Evolutionary conservation across 345 rosid species (phyloP).

Genomic region (Syzygium jambos): DNA sequence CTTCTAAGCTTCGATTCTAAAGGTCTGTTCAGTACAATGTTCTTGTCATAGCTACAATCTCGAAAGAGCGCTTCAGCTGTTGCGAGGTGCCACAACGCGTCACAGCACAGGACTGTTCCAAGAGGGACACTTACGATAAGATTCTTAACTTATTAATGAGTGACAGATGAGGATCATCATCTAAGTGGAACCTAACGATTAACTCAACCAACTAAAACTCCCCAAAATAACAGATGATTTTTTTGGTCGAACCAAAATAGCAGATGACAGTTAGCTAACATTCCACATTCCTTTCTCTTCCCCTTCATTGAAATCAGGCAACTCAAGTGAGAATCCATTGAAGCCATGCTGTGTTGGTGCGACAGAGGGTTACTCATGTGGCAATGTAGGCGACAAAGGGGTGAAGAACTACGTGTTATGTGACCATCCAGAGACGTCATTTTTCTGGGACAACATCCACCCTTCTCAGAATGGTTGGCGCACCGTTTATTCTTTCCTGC

Average conservation of each 20-base stretch:
- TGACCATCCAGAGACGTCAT: slow-evolving; percentile 19
- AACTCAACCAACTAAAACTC: not conserved
- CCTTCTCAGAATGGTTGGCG: slow-evolving; percentile 47
- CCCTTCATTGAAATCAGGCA: slow-evolving; percentile 9
- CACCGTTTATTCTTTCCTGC: slow-evolving; percentile 3
- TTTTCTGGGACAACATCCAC: slow-evolving; percentile 45
- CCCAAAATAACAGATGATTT: not conserved
- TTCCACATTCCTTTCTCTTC: not conserved
- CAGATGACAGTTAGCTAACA: not conserved
- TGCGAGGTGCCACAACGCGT: not conserved
- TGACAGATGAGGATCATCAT: not conserved
- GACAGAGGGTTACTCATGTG: slow-evolving; percentile 13
- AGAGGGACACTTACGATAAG: not conserved
- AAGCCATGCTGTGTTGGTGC: slow-evolving; percentile 37
- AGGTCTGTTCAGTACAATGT: not conserved
- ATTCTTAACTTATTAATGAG: not conserved
- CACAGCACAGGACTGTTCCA: not conserved
- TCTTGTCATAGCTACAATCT: not conserved
- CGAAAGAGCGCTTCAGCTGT: not conserved
- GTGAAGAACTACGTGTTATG: slow-evolving; percentile 25
- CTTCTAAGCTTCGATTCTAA: not conserved
- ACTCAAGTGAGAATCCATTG: slow-evolving; percentile 3
- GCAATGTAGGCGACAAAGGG: slow-evolving; percentile 21
- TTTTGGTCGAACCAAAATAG: not conserved
- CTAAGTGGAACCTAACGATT: not conserved